phyloP scores from a whole-genome alignment of 192 early-diverging fungal genomes.

The Physocladia obscura region DNA sequence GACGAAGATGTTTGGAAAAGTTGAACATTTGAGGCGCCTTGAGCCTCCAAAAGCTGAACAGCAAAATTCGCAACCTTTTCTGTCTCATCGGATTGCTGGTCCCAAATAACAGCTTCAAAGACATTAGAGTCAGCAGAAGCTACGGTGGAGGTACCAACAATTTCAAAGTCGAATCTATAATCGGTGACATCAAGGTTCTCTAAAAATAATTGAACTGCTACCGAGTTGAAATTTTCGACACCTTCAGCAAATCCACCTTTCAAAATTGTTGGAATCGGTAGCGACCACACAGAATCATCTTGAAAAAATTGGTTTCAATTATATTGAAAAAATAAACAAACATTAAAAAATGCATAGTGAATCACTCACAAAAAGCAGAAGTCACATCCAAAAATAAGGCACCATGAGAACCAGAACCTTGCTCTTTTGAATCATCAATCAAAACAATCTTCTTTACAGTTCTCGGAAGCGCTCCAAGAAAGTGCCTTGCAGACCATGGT shows the following conservation, averaged over 20 bases:
- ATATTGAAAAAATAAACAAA: background rate
- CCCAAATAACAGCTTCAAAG: conserved; percentile 62
- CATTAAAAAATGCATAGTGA: background rate
- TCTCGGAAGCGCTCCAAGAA: conserved; percentile 67
- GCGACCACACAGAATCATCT: conserved; percentile 48
- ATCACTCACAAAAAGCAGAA: conserved; percentile 51
- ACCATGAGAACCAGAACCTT: conserved; percentile 53
- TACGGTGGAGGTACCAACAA: conserved; percentile 6
- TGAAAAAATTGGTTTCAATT: background rate
- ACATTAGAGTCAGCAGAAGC: conserved; percentile 13
- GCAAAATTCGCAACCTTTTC: conserved; percentile 51
- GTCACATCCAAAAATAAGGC: conserved; percentile 75
- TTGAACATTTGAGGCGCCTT: conserved; percentile 39
- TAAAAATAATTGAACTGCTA: conserved; percentile 39
- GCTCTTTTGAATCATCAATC: conserved; percentile 60
- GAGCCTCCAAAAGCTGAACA: conserved; percentile 30
- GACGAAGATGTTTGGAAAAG: conserved; percentile 51
- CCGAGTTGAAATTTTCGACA: conserved; percentile 30
- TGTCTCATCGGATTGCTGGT: conserved; percentile 52
- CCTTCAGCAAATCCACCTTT: conserved; percentile 28
- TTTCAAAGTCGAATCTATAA: conserved; percentile 35
- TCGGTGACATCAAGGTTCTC: conserved; percentile 25
- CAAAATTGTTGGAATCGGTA: conserved; percentile 44
- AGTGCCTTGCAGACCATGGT: conserved; percentile 79
- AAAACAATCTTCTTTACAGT: conserved; percentile 72